These are phyloP conservation scores for Xylaria sp. DNA, from an alignment of 2,329 filamentous ascomycete species.

Conservation along the genomic window DNA sequence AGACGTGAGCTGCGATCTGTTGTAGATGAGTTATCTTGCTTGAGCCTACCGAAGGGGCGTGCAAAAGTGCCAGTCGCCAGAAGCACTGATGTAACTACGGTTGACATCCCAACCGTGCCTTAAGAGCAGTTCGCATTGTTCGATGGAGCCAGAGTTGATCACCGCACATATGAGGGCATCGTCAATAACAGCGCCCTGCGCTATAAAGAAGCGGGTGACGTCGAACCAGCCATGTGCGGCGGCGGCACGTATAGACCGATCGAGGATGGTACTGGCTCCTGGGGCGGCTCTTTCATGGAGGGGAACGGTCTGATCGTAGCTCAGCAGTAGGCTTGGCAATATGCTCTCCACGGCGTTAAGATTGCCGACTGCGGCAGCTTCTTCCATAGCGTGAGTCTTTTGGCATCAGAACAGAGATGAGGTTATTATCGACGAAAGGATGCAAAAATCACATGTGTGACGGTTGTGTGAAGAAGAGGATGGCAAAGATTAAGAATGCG, in stretches of 20 bases:
- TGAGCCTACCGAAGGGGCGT: slow-evolving; percentile 21
- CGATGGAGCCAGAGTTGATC: slow-evolving; percentile 21
- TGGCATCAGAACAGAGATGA: slow-evolving; percentile 17
- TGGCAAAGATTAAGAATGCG: slow-evolving; percentile 9
- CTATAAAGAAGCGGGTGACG: slow-evolving; percentile 23
- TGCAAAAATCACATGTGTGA: slow-evolving; percentile 10
- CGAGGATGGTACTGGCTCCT: slow-evolving; percentile 22
- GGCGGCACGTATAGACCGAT: slow-evolving; percentile 21
- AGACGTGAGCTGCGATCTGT: slow-evolving; percentile 8
- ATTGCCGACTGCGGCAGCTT: slow-evolving; percentile 25
- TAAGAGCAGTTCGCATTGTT: slow-evolving; percentile 21
- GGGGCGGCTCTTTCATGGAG: slow-evolving; percentile 23
- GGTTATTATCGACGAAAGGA: not conserved
- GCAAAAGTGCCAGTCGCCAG: slow-evolving; percentile 23
- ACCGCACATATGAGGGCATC: slow-evolving; percentile 23
- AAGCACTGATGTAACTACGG: slow-evolving; percentile 23
- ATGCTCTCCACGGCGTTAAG: slow-evolving; percentile 22
- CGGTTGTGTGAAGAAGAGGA: not conserved
- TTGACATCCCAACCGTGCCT: slow-evolving; percentile 23
- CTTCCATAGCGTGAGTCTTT: slow-evolving; percentile 24
- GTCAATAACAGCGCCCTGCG: slow-evolving; percentile 21
- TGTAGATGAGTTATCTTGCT: not conserved
- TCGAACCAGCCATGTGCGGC: slow-evolving; percentile 20
- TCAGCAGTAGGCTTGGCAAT: slow-evolving; percentile 21
- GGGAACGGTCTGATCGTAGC: slow-evolving; percentile 18